phyloP scores from a whole-genome alignment of 1,284 basidiomycete genomes.

The Cerrena zonata region DNA sequence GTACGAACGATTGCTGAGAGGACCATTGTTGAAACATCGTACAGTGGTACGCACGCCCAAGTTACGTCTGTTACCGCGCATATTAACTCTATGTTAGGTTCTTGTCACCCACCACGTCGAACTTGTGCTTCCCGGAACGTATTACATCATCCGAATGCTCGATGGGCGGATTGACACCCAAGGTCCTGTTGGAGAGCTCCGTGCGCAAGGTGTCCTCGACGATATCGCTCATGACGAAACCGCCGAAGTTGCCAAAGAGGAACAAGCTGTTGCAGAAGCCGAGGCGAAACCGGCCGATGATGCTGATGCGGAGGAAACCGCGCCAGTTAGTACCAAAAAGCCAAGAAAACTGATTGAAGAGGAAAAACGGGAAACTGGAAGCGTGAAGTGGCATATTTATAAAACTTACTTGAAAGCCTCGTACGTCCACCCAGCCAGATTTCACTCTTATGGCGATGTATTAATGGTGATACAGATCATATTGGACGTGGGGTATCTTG shows the following conservation, averaged over 20 bases:
- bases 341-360: constrained; percentile 63
- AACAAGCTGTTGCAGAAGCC: constrained; percentile 28
- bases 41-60: constrained; percentile 53
- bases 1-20: constrained; percentile 57
- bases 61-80: no score
- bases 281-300: constrained; percentile 26
- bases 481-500: constrained; percentile 57
- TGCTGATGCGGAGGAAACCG: constrained; percentile 15
- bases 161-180: constrained; percentile 69
- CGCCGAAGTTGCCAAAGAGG: constrained; percentile 27
- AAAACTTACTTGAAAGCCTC: constrained; percentile 71
- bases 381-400: constrained; percentile 77
- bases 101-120: constrained; percentile 74
- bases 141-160: constrained; percentile 68
- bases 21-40: constrained; percentile 58
- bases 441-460: not conserved
- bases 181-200: constrained; percentile 57
- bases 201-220: constrained; percentile 51
- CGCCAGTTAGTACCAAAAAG: constrained; percentile 35
- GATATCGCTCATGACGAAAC: constrained; percentile 45
- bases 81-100: constrained; percentile 33
- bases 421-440: constrained; percentile 27
- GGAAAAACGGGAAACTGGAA: constrained; percentile 67
- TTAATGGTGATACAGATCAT: constrained; percentile 42
- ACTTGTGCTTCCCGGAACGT: constrained; percentile 61